Base-by-base conservation (phyloP, 208 protist genomes). In the Trypanosoma mega region DNA sequence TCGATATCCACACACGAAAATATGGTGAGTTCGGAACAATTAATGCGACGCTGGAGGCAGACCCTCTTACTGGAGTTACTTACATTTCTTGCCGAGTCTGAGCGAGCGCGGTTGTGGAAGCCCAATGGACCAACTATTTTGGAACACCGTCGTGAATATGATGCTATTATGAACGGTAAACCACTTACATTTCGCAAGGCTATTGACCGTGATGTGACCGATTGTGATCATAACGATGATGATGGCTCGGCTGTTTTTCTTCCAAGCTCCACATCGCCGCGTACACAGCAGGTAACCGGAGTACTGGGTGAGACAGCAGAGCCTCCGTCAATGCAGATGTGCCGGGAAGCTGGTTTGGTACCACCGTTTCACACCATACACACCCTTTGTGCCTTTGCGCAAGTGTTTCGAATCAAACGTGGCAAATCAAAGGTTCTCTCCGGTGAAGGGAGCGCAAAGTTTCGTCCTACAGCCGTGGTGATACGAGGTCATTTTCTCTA, bases 401-500 rank as follows among this genome's bases (percentile, higher is more conserved):
- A 52, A 16, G n/a, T 62, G 14, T 31, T 43, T 11, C 23, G 45
- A 41, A n/a, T 62, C 2, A 49, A 51, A 31, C 33, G 30, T n/a
- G 29, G 7, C 8, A 62, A 62, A 29, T 8, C 37, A 18, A 23
- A 3, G 3, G 14, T 56, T 12, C n/a, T 56, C 12, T 56, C 50
- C 29, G 24, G n/a, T 33, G 33, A 39, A 24, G n/a, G 27, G 2
- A 50, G 30, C 20, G 43, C 29, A 29, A 23, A 24, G 27, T 62
- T 62, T 49, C 9, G 37, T 27, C 9, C 55, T 3, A 51, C 45
- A 12, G 47, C 55, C 14, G 39, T 49, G 21, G 39, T 24, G 9
- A 49, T 62, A 12, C 55, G 55, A 33, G 55, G 55, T 5, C 55
- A 62, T 14, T 62, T 62, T 62, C 16, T 62, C 20, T 62, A 49